Conservation (phyloP, 1,284 basidiomycete genomes). For the Marasmius fiardii region DNA sequence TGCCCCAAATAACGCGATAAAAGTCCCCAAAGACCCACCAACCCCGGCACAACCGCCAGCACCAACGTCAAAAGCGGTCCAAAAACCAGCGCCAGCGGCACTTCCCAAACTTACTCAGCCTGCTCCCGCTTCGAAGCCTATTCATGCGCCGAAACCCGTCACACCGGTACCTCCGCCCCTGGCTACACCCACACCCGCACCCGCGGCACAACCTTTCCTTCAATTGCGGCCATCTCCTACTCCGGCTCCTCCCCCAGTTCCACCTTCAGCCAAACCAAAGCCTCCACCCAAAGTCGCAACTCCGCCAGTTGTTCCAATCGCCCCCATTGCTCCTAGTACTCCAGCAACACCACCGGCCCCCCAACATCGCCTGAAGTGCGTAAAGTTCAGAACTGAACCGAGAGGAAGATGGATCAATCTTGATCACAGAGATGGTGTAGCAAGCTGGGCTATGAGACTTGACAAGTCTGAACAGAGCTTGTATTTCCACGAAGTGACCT, state of each 20-base stretch:
- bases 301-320: not conserved
- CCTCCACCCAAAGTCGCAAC: not conserved
- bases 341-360: constrained; percentile 40
- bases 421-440: constrained; percentile 62
- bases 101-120: not conserved
- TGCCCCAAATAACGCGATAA: not conserved
- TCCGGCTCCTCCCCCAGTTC: not conserved
- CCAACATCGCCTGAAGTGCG: constrained; percentile 44
- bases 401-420: constrained; percentile 52
- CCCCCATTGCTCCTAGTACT: constrained; percentile 31
- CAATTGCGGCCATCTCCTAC: not conserved
- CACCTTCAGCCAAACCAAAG: not conserved
- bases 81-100: constrained; percentile 19
- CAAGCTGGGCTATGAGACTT: constrained; percentile 63
- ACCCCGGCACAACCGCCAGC: constrained; percentile 7
- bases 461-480: constrained; percentile 49
- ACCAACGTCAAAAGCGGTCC: constrained; percentile 6
- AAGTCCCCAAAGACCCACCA: not conserved
- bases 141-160: too few relatives aligned
- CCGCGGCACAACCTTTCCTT: constrained; percentile 11
- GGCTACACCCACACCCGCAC: not conserved
- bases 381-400: constrained; percentile 53
- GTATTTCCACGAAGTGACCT: constrained; percentile 48
- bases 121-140: too few relatives aligned
- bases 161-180: too few relatives aligned